These are phyloP conservation scores for Podaxis sp. DNA, from an alignment of 768 basidiomycete genomes.

Conservation along the genomic window DNA sequence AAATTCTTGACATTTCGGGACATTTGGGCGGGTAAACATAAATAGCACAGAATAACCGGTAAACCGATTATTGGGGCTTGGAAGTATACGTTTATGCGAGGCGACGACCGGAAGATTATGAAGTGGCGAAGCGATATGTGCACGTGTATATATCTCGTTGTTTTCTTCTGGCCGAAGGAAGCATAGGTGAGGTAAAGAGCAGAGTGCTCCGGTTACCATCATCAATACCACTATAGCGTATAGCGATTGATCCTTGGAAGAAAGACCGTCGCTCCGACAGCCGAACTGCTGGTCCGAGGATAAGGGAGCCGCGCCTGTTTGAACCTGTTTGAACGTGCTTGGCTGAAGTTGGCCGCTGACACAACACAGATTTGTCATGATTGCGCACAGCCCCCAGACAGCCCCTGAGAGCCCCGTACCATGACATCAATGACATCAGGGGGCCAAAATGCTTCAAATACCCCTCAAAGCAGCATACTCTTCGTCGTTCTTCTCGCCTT, in stretches of 20 bases:
- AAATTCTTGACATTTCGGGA: neutral
- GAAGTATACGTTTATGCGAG: neutral
- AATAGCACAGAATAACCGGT: neutral
- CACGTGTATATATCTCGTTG: neutral
- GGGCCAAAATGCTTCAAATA: neutral
- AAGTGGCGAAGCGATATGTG: neutral
- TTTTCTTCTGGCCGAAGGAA: neutral
- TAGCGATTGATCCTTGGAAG: constrained; percentile 3
- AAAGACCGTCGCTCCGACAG: neutral
- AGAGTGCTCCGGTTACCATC: neutral
- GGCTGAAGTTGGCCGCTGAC: neutral
- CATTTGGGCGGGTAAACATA: constrained; percentile 3
- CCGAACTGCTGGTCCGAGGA: constrained; percentile 6
- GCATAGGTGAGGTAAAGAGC: neutral
- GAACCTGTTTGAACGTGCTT: neutral
- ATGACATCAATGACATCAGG: neutral
- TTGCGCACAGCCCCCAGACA: no score
- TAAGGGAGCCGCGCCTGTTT: neutral
- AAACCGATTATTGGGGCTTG: constrained; percentile 4
- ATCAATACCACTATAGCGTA: neutral
- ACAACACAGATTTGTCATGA: neutral
- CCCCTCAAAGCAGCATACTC: neutral
- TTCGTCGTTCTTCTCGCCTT: neutral
- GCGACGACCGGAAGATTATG: neutral
- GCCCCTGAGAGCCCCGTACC: neutral